Percentiles rank a stretch among this genome's conserved stretches.
These are phyloP conservation scores for Nannochloropsis salina DNA, from an alignment of 108 stramenopile species.

Conservation along the genomic window DNA sequence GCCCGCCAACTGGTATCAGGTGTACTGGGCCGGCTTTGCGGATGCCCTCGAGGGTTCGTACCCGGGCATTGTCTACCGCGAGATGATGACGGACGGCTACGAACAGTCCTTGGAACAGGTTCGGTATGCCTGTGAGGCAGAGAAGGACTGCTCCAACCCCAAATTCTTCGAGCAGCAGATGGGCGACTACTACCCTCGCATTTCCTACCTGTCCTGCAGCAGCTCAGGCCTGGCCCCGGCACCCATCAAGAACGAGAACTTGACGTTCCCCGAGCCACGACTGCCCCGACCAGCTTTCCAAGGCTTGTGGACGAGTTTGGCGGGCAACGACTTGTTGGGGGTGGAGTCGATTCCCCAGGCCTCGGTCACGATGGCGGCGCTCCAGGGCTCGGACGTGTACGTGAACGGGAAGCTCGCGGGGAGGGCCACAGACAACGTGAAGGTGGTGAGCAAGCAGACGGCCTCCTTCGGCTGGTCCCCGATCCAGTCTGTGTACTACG, in stretches of 20 bases:
- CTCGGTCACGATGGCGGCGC: neutral
- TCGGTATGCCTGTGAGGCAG: constrained; percentile 7
- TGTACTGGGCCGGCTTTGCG: neutral
- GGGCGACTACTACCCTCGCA: neutral
- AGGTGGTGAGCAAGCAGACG: constrained; percentile 14
- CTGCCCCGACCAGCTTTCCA: neutral
- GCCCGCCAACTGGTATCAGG: neutral
- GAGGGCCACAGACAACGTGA: neutral
- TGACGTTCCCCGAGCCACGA: neutral
- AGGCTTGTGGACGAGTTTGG: neutral
- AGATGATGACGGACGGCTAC: neutral
- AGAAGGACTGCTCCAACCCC: constrained; percentile 15
- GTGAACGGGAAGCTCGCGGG: constrained; percentile 19
- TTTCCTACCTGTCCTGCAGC: constrained; percentile 4
- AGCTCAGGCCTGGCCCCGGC: neutral
- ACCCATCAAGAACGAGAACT: neutral
- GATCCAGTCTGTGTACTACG: neutral
- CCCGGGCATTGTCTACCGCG: neutral
- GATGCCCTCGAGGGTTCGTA: neutral
- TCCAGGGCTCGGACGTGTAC: neutral
- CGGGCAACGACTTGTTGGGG: neutral
- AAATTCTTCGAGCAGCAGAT: neutral
- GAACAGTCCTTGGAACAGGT: neutral
- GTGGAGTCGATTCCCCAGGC: neutral
- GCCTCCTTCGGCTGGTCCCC: neutral